Base-by-base conservation (phyloP, 176 grass and related monocot genomes). In the Oryza rufipogon region DNA sequence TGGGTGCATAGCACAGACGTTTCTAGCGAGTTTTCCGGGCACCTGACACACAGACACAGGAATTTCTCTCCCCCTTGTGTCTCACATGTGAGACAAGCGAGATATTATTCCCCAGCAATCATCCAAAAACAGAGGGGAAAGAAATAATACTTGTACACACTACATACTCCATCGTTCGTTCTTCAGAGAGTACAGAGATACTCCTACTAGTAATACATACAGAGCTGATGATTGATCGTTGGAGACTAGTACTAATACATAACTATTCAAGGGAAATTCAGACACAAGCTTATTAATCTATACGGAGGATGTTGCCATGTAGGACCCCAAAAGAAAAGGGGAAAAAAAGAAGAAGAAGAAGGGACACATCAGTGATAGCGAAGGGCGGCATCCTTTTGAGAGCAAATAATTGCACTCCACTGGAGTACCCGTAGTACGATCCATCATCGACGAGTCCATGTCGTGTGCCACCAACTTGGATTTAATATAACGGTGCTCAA, bases 361-460 rank as follows among this genome's bases (percentile, higher is more conserved):
- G 1, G 15, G 52, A 33, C 73, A 51, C 73, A 30, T 75, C 73
- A 56, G 3, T 17, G 67, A 71, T 15, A 71, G 67, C 67, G 79
- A 81, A 41, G 7, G 20, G 20, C 20, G 70, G 32, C 49, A 60
- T 71, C 48, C 48, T 81, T 73, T 60, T 25, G 20, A 14, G 33
- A 58, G 13, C 66, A 81, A 81, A 81, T 71, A 81, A 81, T 81
- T 41, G 79, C 79, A 41, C 33, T 9, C 79, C 79, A 81, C 79
- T 41, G 17, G 20, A 22, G 20, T 23, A 23, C 33, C 54, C 22
- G 66, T 23, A 51, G 47, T 56, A 56, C 52, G 49, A 52, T 52
- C 0, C 4, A 17, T 47, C 64, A 32, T 23, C 19, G 66, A 51
- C 20, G 56, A 56, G 66, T 81, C 79, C 78, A 81, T 49, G 49